phyloP scores from a whole-genome alignment of 2,329 filamentous ascomycete genomes.

The Arthrinium phaeospermum region DNA sequence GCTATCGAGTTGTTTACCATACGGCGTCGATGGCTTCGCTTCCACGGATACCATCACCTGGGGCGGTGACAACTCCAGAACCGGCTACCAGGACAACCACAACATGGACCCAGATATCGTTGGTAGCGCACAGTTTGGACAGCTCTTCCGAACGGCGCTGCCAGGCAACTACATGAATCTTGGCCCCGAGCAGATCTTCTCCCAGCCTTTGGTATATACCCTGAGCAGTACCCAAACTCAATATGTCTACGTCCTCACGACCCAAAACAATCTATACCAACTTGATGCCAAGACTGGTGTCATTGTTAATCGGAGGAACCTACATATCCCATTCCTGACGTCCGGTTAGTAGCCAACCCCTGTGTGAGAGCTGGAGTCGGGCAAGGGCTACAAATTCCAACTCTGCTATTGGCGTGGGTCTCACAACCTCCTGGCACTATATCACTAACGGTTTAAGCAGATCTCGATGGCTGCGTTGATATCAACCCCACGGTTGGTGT shows the following conservation, averaged over 20 bases:
- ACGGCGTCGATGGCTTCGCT: constrained; percentile 34
- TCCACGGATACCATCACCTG: constrained; percentile 64
- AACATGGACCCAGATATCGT: constrained; percentile 68
- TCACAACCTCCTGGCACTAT: not conserved
- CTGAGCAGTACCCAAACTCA: constrained; percentile 51
- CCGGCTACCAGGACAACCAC: constrained; percentile 63
- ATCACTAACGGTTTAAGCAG: constrained; percentile 32
- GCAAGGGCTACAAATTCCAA: not conserved
- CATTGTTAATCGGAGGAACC: constrained; percentile 53
- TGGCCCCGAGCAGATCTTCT: constrained; percentile 56
- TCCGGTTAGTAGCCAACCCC: constrained; percentile 20
- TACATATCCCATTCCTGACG: constrained; percentile 54
- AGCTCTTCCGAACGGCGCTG: constrained; percentile 57
- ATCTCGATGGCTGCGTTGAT: constrained; percentile 53
- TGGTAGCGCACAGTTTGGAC: constrained; percentile 58
- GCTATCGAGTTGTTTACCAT: constrained; percentile 2
- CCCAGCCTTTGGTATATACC: constrained; percentile 58
- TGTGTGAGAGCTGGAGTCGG: not conserved
- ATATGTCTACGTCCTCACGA: constrained; percentile 61
- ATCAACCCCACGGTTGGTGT: constrained; percentile 54
- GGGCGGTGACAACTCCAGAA: constrained; percentile 61
- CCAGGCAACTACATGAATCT: constrained; percentile 56
- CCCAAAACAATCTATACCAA: constrained; percentile 64
- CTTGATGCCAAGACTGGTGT: constrained; percentile 59
- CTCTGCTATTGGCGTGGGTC: not conserved